Base-by-base conservation (phyloP, 768 basidiomycete species). In the Tulasnella sp. region DNA sequence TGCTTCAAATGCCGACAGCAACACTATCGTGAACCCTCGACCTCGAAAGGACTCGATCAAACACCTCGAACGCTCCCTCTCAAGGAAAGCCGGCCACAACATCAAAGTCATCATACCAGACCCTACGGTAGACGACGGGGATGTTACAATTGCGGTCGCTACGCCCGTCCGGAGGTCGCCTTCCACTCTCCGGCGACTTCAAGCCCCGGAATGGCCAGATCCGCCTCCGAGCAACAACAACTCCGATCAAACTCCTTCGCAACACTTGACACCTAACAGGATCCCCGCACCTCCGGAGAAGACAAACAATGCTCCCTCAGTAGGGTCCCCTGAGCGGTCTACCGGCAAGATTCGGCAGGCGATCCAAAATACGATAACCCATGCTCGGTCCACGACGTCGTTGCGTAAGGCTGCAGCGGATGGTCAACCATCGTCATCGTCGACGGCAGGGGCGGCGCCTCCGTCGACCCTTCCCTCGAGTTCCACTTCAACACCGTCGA, bases 41-140 rank as follows among this genome's bases (percentile, higher is more conserved):
- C 72, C 72, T n/a, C 72, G 72, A 6, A 74, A 74, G 31, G 72
- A 74, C 72, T 74, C 72, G 27, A 74, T 74, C 38, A 74, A 74
- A 21, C 72, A 74, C 44, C 72, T 74, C 72, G 72, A 74, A 74
- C 72, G 72, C n/a, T 74, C 72, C 44, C 44, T 74, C 21, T 40
- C 62, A 2, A 68, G 16, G 62, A 68, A 34, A 68, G 62, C 62
- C 62, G 62, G 62, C 18, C 62, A 68, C 62, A 18, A 68, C 62
- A 68, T 68, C 62, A 68, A 68, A 34, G 62, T 68, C 27, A 68
- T 68, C 27, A 68, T 68, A 27, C 62, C 62, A 21, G 62, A 68
- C 62, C 62, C 62, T 8, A 5, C 62, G 27, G n/a, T 68, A n/a
- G 62, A 68, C 72, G 72, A 74, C 27, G 71, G 71, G 24, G 44